Evolutionary conservation across 75 land plant species (phyloP).

Genomic region (Cupressus sempervirens): DNA sequence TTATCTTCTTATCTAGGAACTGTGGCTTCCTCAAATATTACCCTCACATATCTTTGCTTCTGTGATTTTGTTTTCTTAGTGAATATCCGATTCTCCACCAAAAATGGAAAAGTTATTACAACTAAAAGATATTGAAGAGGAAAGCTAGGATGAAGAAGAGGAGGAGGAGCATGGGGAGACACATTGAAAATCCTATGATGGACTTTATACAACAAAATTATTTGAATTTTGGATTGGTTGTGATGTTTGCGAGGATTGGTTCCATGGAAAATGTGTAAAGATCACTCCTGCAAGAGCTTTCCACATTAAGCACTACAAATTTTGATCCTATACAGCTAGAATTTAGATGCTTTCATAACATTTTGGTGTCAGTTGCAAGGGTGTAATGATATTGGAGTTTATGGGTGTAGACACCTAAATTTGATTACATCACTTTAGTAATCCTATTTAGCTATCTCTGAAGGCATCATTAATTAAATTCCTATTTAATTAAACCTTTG

Average conservation of each 20-base stretch:
- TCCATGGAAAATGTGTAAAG: constrained; percentile 67
- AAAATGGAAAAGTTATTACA: constrained; percentile 15
- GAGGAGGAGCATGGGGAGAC: constrained; percentile 57
- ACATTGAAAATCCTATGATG: constrained; percentile 56
- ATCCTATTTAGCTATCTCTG: no score
- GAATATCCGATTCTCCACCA: constrained; percentile 11
- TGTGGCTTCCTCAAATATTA: not conserved
- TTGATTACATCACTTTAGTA: no score
- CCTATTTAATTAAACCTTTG: no score
- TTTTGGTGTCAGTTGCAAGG: not conserved
- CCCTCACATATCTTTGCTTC: not conserved
- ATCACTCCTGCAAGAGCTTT: constrained; percentile 66
- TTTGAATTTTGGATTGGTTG: constrained; percentile 65
- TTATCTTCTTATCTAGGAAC: not conserved
- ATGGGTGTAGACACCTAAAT: no score
- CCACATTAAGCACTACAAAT: constrained; percentile 69
- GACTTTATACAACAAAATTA: constrained; percentile 27
- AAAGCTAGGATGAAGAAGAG: constrained; percentile 34
- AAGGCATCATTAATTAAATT: no score
- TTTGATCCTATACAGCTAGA: constrained; percentile 45
- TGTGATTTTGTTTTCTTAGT: constrained; percentile 1
- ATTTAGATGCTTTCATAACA: not conserved
- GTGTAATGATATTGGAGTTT: no score
- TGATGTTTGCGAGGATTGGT: constrained; percentile 64
- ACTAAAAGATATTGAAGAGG: constrained; percentile 35